phyloP scores from a whole-genome alignment of 768 basidiomycete genomes.

The Psilocybe cyanescens region DNA sequence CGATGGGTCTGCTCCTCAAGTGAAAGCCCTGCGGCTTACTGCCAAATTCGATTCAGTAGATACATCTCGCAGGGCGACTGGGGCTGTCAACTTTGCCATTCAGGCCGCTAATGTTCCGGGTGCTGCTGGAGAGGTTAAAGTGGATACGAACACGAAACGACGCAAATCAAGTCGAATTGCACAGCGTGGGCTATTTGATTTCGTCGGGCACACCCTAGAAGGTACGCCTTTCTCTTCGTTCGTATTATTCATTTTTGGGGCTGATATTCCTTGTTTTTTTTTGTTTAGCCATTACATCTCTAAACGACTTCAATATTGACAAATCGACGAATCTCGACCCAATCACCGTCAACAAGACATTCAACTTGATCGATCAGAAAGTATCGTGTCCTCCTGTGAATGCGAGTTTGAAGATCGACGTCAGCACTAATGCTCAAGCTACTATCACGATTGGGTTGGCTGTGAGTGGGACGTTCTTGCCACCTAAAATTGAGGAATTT shows the following conservation, averaged over 20 bases:
- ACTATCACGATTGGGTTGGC: constrained; percentile 42
- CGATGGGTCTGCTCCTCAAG: constrained; percentile 35
- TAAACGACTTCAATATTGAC: constrained; percentile 35
- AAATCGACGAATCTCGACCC: constrained; percentile 34
- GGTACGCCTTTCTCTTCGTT: constrained; percentile 21
- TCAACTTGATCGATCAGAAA: constrained; percentile 34
- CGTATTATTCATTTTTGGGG: not conserved
- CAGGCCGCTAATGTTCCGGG: constrained; percentile 35
- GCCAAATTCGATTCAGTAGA: constrained; percentile 34
- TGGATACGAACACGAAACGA: constrained; percentile 12
- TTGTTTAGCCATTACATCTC: constrained; percentile 21
- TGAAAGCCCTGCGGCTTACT: constrained; percentile 44
- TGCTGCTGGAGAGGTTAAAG: constrained; percentile 26
- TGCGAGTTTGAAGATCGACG: constrained; percentile 30
- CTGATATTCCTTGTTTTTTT: not conserved
- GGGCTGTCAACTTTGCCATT: constrained; percentile 36
- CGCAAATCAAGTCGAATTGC: constrained; percentile 18
- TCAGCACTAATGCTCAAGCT: constrained; percentile 36
- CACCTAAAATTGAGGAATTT: constrained; percentile 42
- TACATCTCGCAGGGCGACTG: constrained; percentile 15
- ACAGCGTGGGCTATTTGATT: constrained; percentile 29
- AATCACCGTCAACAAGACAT: constrained; percentile 33
- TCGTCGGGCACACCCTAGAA: constrained; percentile 30
- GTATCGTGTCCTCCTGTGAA: constrained; percentile 29
- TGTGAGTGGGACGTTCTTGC: constrained; percentile 47